Percentiles rank a stretch among this genome's conserved stretches.
These are phyloP conservation scores for Yueomyces sinensis DNA, from an alignment of 805 yeast species.

Conservation along the genomic window DNA sequence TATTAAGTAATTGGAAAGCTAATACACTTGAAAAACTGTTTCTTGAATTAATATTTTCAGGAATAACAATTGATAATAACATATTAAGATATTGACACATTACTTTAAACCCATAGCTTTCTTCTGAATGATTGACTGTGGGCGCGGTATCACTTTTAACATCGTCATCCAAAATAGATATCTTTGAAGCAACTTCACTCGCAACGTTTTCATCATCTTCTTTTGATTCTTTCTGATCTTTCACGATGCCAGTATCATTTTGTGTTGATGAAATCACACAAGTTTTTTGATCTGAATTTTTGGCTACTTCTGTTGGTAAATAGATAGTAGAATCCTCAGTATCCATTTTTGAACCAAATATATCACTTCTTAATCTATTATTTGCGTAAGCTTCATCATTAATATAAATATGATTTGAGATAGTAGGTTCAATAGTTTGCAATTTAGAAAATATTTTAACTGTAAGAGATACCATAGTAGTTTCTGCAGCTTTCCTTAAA, in stretches of 20 bases:
- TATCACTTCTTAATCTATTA: conserved; percentile 42
- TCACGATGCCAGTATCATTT: not conserved
- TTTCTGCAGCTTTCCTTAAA: conserved; percentile 74
- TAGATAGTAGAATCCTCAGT: not conserved
- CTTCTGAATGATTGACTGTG: conserved; percentile 5
- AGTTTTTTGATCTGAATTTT: conserved; percentile 2
- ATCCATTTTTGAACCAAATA: conserved; percentile 21
- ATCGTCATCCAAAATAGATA: not conserved
- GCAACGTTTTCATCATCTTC: conserved; percentile 3
- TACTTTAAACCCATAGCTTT: conserved; percentile 58
- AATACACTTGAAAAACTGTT: conserved; percentile 79
- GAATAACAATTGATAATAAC: conserved; percentile 67
- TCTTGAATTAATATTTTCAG: conserved; percentile 70
- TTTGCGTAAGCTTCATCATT: conserved; percentile 36
- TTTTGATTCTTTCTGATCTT: not conserved
- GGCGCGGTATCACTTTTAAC: not conserved
- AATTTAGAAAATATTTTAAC: conserved; percentile 51
- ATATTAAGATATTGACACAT: conserved; percentile 66
- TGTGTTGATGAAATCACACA: not conserved
- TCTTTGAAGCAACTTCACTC: not conserved
- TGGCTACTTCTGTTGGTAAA: not conserved
- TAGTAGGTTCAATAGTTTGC: conserved; percentile 36
- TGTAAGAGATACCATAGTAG: conserved; percentile 58
- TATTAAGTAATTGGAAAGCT: conserved; percentile 62
- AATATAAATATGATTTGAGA: conserved; percentile 25